These are phyloP conservation scores for Scopulariopsis brevicaulis DNA, from an alignment of 2,329 filamentous ascomycete genomes.

Conservation along the genomic window DNA sequence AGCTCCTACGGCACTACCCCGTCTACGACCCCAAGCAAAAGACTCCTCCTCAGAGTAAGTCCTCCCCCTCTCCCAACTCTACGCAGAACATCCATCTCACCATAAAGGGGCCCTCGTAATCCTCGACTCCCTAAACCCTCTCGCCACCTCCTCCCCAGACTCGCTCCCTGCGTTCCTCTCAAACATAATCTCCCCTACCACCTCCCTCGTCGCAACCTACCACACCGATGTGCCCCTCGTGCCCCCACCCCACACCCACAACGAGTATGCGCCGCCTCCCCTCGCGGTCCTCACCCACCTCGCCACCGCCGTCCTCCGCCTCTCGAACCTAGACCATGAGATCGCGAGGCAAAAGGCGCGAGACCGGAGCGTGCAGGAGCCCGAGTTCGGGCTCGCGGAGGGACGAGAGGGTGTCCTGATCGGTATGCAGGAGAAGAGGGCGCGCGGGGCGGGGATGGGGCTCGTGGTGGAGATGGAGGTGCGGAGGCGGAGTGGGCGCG, in stretches of 20 bases:
- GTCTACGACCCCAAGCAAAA: conserved; percentile 18
- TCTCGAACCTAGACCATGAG: conserved; percentile 63
- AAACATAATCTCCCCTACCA: conserved; percentile 50
- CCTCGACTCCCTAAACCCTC: conserved; percentile 66
- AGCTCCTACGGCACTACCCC: conserved; percentile 43
- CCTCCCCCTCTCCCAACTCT: conserved; percentile 1
- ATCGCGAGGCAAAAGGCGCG: conserved; percentile 63
- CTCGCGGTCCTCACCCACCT: conserved; percentile 69
- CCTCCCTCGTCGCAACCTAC: conserved; percentile 69
- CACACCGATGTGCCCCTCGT: conserved; percentile 66
- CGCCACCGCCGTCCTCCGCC: conserved; percentile 73
- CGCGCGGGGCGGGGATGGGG: conserved; percentile 19
- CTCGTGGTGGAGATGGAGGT: conserved; percentile 83
- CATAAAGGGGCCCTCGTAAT: conserved; percentile 60
- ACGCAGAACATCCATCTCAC: not conserved
- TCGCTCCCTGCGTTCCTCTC: conserved; percentile 59
- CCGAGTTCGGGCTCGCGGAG: conserved; percentile 68
- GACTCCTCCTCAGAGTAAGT: conserved; percentile 2
- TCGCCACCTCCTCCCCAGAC: conserved; percentile 41
- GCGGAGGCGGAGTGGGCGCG: conserved; percentile 68
- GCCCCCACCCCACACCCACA: conserved; percentile 25
- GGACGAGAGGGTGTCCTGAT: conserved; percentile 68
- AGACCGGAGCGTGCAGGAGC: conserved; percentile 63
- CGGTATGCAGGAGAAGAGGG: conserved; percentile 44
- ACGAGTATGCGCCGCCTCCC: conserved; percentile 54